Percentiles rank a stretch among this genome's conserved stretches.
Evolutionary conservation across 2,329 filamentous ascomycete genomes (phyloP).

Genomic region (Phoma sp.): DNA sequence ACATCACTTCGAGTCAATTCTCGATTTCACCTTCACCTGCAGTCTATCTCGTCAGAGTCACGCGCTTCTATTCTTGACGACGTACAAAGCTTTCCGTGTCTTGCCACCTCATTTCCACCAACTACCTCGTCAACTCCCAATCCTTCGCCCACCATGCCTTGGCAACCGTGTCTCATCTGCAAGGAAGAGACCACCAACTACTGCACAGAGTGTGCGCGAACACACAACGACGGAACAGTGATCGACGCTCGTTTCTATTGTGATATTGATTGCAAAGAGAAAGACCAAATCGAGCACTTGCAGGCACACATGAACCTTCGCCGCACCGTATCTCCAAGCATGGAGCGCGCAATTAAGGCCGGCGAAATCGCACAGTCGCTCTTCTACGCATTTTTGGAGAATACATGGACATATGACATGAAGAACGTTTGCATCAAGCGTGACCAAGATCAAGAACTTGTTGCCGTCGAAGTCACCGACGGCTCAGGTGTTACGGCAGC

Average conservation of each 20-base stretch:
- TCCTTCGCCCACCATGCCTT: slow-evolving; percentile 4
- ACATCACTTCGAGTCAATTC: background rate
- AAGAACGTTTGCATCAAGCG: slow-evolving; percentile 5
- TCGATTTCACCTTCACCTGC: background rate
- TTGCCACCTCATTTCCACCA: background rate
- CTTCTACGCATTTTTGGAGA: slow-evolving; percentile 22
- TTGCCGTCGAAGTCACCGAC: slow-evolving; percentile 15
- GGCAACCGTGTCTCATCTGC: slow-evolving; percentile 15
- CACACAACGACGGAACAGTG: background rate
- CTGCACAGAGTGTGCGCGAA: slow-evolving; percentile 9
- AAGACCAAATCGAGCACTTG: slow-evolving; percentile 14
- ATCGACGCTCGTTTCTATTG: slow-evolving; percentile 17
- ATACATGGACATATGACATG: slow-evolving; percentile 28
- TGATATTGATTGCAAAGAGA: slow-evolving; percentile 5
- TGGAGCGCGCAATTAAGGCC: slow-evolving; percentile 15
- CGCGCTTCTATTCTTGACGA: background rate
- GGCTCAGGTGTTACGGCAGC: slow-evolving; percentile 16
- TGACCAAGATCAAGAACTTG: slow-evolving; percentile 7
- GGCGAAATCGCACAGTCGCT: slow-evolving; percentile 20
- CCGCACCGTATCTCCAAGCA: background rate
- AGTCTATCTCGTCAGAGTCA: background rate
- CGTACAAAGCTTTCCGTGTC: background rate
- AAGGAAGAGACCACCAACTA: slow-evolving; percentile 9
- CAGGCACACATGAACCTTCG: slow-evolving; percentile 4
- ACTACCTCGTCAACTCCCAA: background rate